phyloP scores from a whole-genome alignment of 345 rosid genomes.

The Hypericum perforatum region DNA sequence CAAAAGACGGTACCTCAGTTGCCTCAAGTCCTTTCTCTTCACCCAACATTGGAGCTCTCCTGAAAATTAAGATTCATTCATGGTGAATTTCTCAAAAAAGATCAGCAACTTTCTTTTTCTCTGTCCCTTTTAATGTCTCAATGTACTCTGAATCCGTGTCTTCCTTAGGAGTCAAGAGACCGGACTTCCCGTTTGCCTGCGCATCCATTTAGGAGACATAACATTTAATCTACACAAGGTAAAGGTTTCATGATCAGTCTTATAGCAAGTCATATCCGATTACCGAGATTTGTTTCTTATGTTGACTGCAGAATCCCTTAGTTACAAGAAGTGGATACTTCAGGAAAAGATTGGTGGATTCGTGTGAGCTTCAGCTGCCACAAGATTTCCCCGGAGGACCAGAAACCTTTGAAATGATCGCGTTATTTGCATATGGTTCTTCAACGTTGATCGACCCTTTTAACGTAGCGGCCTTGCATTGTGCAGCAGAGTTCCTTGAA shows the following conservation, averaged over 20 bases:
- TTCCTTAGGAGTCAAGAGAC: slow-evolving; percentile 53
- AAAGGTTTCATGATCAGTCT: not conserved
- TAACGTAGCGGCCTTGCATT: slow-evolving; percentile 54
- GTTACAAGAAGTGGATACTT: slow-evolving; percentile 63
- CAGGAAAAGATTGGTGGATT: slow-evolving; percentile 32
- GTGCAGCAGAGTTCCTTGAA: slow-evolving; percentile 72
- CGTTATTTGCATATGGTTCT: slow-evolving; percentile 56
- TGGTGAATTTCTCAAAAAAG: slow-evolving; percentile 19
- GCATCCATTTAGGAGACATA: slow-evolving; percentile 35
- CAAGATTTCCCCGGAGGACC: slow-evolving; percentile 68
- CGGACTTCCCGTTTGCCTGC: slow-evolving; percentile 42
- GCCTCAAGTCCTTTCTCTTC: slow-evolving; percentile 53
- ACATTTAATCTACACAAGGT: slow-evolving; percentile 58
- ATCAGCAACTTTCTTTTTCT: not conserved
- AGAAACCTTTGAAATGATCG: slow-evolving; percentile 61
- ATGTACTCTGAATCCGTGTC: not conserved
- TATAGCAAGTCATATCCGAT: too few relatives aligned
- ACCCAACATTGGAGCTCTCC: slow-evolving; percentile 36
- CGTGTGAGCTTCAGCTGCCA: slow-evolving; percentile 45
- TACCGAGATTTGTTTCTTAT: not conserved
- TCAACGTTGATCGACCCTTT: slow-evolving; percentile 55
- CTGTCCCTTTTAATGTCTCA: too few relatives aligned
- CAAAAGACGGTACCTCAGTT: slow-evolving; percentile 35
- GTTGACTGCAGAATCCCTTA: slow-evolving; percentile 41
- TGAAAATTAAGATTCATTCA: slow-evolving; percentile 46